These are phyloP conservation scores for Byssochlamys sp. DNA, from an alignment of 2,329 filamentous ascomycete genomes.

Conservation along the genomic window DNA sequence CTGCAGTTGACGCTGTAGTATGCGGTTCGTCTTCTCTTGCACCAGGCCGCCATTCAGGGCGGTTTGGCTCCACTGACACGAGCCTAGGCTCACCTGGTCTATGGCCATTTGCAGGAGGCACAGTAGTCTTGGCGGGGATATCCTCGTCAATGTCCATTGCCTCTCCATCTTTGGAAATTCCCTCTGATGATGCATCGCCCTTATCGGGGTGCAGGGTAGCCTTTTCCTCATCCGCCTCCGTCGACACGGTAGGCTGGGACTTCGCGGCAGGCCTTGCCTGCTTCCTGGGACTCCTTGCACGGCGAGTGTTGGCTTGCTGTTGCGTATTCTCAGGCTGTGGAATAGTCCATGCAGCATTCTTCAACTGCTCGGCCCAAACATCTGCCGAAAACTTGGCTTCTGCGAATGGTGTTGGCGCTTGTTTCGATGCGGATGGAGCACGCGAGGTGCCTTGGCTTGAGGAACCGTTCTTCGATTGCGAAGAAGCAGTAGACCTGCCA, in stretches of 20 bases:
- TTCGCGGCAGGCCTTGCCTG: constrained; percentile 18
- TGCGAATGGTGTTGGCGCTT: constrained; percentile 22
- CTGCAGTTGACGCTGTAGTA: neutral
- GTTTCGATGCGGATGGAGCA: constrained; percentile 12
- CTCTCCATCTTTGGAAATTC: constrained; percentile 20
- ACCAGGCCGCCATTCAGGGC: constrained; percentile 10
- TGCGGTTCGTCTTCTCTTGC: constrained; percentile 8
- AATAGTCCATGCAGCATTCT: constrained; percentile 23
- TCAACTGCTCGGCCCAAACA: constrained; percentile 29
- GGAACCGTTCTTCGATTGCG: constrained; percentile 7
- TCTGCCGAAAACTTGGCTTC: constrained; percentile 29
- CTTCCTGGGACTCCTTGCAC: constrained; percentile 27
- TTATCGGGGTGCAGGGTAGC: constrained; percentile 18
- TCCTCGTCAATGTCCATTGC: constrained; percentile 41
- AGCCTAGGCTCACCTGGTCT: constrained; percentile 3
- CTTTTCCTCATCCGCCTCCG: constrained; percentile 31
- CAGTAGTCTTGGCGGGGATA: constrained; percentile 10
- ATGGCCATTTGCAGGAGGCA: neutral
- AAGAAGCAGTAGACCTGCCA: constrained; percentile 6
- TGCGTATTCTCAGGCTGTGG: constrained; percentile 20
- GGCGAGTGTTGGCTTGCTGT: constrained; percentile 16
- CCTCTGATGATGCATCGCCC: constrained; percentile 10
- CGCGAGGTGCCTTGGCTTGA: constrained; percentile 12
- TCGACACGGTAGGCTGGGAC: constrained; percentile 27
- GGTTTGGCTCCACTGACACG: constrained; percentile 5